These are phyloP conservation scores for Trichoderma polysporum DNA, from an alignment of 2,329 filamentous ascomycete genomes.

Conservation along the genomic window DNA sequence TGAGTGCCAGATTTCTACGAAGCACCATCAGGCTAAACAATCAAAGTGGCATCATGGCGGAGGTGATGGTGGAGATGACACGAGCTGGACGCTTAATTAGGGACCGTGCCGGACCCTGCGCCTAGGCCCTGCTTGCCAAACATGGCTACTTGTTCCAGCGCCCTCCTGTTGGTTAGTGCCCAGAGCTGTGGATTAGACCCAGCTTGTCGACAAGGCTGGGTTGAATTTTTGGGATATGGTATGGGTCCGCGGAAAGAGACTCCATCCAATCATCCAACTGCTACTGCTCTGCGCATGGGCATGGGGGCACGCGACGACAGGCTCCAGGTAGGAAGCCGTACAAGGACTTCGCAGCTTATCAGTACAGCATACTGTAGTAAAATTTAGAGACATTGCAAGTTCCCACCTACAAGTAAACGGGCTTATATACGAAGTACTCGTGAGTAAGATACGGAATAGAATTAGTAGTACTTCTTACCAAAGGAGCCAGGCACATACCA, in stretches of 20 bases:
- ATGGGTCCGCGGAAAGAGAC: conserved; percentile 5
- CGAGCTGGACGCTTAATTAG: conserved; percentile 21
- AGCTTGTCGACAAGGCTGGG: conserved; percentile 13
- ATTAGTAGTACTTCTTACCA: background rate
- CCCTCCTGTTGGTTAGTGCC: conserved; percentile 11
- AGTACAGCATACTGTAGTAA: background rate
- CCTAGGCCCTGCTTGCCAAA: conserved; percentile 12
- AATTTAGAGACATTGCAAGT: background rate
- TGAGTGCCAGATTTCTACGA: conserved; percentile 17
- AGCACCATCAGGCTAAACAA: conserved; percentile 20
- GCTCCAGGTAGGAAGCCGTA: background rate
- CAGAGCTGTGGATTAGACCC: background rate
- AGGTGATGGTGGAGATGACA: conserved; percentile 16
- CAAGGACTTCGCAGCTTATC: background rate
- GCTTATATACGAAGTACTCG: too few species aligned
- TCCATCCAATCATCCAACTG: background rate
- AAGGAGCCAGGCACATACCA: background rate
- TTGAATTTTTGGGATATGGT: background rate
- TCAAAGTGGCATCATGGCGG: conserved; percentile 21
- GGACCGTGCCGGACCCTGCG: conserved; percentile 20
- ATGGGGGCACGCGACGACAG: conserved; percentile 3
- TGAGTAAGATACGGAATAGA: background rate
- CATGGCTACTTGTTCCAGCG: conserved; percentile 2
- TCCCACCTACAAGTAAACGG: background rate
- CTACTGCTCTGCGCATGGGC: background rate